phyloP scores from a whole-genome alignment of 805 yeast species.

The Monosporozyma siamensis region DNA sequence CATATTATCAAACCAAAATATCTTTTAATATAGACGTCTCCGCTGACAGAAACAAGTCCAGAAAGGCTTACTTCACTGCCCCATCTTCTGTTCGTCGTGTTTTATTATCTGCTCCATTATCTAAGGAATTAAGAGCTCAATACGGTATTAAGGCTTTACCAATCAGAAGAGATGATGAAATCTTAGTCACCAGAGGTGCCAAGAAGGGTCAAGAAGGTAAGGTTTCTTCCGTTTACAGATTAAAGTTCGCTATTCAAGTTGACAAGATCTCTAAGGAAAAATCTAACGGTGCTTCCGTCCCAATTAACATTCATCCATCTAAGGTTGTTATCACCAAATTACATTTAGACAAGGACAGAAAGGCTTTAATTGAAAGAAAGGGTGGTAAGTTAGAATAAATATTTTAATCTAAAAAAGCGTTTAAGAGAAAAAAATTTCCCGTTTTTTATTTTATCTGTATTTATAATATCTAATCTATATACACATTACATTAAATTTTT shows the following conservation, averaged over 20 bases:
- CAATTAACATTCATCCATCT: slow-evolving; percentile 96
- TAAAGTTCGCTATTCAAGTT: slow-evolving; percentile 91
- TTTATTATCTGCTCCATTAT: slow-evolving; percentile 95
- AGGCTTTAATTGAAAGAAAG: slow-evolving; percentile 93
- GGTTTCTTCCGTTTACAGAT: slow-evolving; percentile 96
- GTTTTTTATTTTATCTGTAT: not conserved
- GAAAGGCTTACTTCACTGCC: slow-evolving; percentile 99
- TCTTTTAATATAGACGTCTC: slow-evolving; percentile 68
- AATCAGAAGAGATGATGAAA: slow-evolving; percentile 96
- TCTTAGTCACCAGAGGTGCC: slow-evolving; percentile 94
- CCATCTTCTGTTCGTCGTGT: slow-evolving; percentile 93
- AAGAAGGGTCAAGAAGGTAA: slow-evolving; percentile 99
- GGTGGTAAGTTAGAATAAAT: slow-evolving; percentile 91
- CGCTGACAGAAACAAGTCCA: slow-evolving; percentile 97
- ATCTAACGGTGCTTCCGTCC: slow-evolving; percentile 95
- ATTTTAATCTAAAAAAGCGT: not conserved
- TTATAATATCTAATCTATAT: slow-evolving; percentile 2
- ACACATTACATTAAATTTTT: not conserved
- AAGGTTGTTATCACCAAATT: slow-evolving; percentile 98
- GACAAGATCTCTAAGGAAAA: slow-evolving; percentile 97
- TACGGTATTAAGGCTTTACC: slow-evolving; percentile 94
- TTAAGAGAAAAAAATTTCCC: not conserved
- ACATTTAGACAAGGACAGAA: slow-evolving; percentile 98
- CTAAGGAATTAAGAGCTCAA: slow-evolving; percentile 97
- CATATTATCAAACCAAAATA: not conserved